A percentile compares a stretch with the other conserved stretches of the same genome.
Evolutionary conservation across 306 rosid species (phyloP).

Genomic region (Dryas alaskensis): DNA sequence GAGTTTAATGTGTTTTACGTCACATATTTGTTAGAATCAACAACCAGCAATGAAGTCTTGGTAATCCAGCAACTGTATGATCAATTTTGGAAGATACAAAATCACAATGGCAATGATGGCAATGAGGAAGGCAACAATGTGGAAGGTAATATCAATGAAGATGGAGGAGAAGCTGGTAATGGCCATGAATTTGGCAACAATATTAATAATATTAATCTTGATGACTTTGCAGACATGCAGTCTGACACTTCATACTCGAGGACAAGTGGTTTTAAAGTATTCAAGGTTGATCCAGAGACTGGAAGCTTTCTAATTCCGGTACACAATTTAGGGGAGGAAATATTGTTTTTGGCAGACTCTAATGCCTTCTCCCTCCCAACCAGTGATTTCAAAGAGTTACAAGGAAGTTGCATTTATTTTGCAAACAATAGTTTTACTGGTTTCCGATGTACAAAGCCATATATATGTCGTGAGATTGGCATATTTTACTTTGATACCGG

Average conservation of each 20-base stretch:
- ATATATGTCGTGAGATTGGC: background rate
- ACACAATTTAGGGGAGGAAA: background rate
- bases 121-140: too few relatives aligned
- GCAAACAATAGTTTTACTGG: background rate
- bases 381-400: background rate
- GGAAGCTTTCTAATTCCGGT: background rate
- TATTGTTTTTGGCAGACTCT: background rate
- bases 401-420: background rate
- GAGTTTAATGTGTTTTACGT: too few relatives aligned
- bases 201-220: too few relatives aligned
- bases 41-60: constrained; percentile 2
- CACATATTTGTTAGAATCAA: background rate
- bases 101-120: too few relatives aligned
- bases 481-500: background rate
- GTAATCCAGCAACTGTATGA: background rate
- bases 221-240: too few relatives aligned
- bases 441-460: background rate
- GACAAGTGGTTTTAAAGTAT: background rate
- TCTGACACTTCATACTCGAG: background rate
- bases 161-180: too few relatives aligned
- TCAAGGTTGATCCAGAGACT: background rate
- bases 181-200: too few relatives aligned
- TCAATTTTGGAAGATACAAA: background rate
- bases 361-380: background rate
- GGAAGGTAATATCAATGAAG: too few relatives aligned